These are phyloP conservation scores for Salix viminalis DNA, from an alignment of 345 rosid genomes.

Conservation along the genomic window DNA sequence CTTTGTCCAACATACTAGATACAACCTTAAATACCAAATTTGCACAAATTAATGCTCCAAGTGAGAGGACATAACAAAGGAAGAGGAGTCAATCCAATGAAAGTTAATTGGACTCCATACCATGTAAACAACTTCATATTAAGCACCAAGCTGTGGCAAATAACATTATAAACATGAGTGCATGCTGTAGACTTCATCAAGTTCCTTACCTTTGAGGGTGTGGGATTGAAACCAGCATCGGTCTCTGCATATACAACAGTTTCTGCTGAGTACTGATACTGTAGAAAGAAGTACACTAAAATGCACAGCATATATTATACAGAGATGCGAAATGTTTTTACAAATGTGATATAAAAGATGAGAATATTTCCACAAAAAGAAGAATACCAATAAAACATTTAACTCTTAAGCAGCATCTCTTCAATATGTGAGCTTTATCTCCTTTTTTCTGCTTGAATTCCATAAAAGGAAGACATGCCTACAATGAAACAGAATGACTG, in stretches of 20 bases:
- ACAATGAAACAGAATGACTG: conserved; percentile 3
- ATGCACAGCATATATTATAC: background rate
- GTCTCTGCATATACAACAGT: conserved; percentile 43
- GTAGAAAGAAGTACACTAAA: background rate
- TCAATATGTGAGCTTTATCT: conserved; percentile 44
- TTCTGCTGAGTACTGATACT: background rate
- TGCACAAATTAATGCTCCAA: too few species aligned
- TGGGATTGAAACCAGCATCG: conserved; percentile 77
- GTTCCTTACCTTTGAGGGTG: conserved; percentile 53
- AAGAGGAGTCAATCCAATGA: background rate
- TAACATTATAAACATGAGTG: background rate
- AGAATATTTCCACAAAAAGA: background rate
- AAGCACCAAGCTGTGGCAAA: background rate
- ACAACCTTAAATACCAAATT: too few species aligned
- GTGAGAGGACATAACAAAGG: too few species aligned
- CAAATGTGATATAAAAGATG: background rate
- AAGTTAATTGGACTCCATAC: background rate
- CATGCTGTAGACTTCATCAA: background rate
- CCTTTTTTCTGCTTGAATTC: conserved; percentile 45
- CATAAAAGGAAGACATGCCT: conserved; percentile 70
- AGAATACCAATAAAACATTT: conserved; percentile 65
- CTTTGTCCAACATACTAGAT: too few species aligned
- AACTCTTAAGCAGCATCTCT: conserved; percentile 57
- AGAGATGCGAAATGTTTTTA: background rate
- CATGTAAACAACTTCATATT: background rate